Percentiles rank a stretch among this genome's conserved stretches.
phyloP scores from a whole-genome alignment of 768 basidiomycete species.

The Cantharellus anzutake region DNA sequence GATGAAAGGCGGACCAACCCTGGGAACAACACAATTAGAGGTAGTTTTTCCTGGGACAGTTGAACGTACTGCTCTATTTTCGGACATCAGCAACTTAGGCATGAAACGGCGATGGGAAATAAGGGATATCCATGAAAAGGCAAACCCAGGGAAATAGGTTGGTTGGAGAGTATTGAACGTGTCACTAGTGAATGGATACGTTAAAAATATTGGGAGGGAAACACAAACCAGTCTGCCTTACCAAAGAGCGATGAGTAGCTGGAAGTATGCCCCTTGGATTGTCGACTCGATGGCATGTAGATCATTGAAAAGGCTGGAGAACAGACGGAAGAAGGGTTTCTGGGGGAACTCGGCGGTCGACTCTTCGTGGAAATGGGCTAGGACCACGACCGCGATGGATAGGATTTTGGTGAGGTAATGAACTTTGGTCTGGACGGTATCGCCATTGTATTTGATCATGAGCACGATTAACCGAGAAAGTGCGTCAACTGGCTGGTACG shows the following conservation, averaged over 20 bases:
- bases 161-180: conserved; percentile 93
- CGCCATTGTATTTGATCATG: conserved; percentile 98
- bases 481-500: conserved; percentile 89
- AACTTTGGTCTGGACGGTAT: conserved; percentile 76
- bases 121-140: conserved; percentile 94
- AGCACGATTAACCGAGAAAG: conserved; percentile 89
- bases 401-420: conserved; percentile 94
- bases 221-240: conserved; percentile 18
- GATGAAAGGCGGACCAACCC: conserved; percentile 96
- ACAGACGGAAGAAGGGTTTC: conserved; percentile 96
- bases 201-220: conserved; percentile 3
- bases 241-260: conserved; percentile 75
- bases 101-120: conserved; percentile 94
- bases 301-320: conserved; percentile 89
- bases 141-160: conserved; percentile 91
- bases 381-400: conserved; percentile 88
- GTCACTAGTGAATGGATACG: conserved; percentile 34
- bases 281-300: conserved; percentile 68
- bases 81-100: conserved; percentile 77
- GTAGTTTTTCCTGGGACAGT: background rate
- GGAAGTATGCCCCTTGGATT: conserved; percentile 80
- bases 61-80: conserved; percentile 60
- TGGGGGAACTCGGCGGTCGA: conserved; percentile 83
- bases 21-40: conserved; percentile 14
- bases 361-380: conserved; percentile 90